These are phyloP conservation scores for Fraxinus albicans DNA, from an alignment of 305 asterid species.

Conservation along the genomic window DNA sequence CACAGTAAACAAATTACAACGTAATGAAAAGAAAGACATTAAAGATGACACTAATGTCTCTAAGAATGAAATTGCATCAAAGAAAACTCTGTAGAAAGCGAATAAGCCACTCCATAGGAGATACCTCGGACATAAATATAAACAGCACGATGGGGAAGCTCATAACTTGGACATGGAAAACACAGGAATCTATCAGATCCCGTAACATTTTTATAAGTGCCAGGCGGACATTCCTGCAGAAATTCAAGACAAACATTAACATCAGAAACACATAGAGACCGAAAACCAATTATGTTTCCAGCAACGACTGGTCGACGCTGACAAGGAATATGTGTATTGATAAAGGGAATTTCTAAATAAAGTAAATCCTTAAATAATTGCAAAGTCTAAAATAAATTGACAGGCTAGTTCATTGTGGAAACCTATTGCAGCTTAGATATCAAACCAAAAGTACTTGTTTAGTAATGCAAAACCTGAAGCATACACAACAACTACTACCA, in stretches of 20 bases:
- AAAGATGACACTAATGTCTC: constrained; percentile 17
- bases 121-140: constrained; percentile 85
- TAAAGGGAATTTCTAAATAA: not conserved
- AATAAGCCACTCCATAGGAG: constrained; percentile 11
- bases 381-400: not conserved
- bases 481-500: not conserved
- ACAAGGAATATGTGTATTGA: not conserved
- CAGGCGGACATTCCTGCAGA: constrained; percentile 88
- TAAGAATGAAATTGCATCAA: not conserved
- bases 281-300: constrained; percentile 12
- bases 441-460: not conserved
- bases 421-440: not conserved
- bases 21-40: not conserved
- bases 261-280: not conserved
- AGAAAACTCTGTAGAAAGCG: constrained; percentile 5
- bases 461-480: not conserved
- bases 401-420: not conserved
- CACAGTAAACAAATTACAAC: not conserved
- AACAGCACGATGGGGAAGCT: constrained; percentile 83
- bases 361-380: not conserved
- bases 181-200: constrained; percentile 88
- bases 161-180: constrained; percentile 68
- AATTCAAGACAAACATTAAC: constrained; percentile 20
- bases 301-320: constrained; percentile 7
- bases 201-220: constrained; percentile 86